Percentiles rank a stretch among this genome's conserved stretches.
Evolutionary conservation across 2,329 filamentous ascomycete species (phyloP).

Genomic region (Ophiocordyceps unilateralis): DNA sequence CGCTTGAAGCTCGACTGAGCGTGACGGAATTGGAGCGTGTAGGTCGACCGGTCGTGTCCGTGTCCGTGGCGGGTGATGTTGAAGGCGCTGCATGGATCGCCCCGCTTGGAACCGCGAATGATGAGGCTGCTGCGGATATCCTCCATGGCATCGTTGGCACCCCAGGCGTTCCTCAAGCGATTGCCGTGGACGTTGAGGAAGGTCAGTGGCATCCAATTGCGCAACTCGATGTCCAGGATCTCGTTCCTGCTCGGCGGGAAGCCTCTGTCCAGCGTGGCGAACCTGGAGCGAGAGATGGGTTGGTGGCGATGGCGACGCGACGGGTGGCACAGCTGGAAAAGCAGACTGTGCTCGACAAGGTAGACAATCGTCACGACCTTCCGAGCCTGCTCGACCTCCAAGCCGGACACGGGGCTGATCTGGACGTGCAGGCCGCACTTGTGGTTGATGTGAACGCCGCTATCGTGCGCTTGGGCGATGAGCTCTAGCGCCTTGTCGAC

Average conservation of each 20-base stretch:
- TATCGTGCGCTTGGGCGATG: background rate
- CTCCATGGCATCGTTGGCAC: background rate
- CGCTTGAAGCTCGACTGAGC: slow-evolving; percentile 4
- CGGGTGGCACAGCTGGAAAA: slow-evolving; percentile 1
- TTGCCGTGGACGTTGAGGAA: background rate
- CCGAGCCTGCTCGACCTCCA: slow-evolving; percentile 56
- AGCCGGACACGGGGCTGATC: slow-evolving; percentile 1
- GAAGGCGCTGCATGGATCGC: background rate
- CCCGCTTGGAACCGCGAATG: background rate
- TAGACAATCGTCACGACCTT: slow-evolving; percentile 55
- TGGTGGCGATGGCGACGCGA: background rate
- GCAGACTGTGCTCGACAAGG: slow-evolving; percentile 4
- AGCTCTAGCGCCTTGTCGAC: slow-evolving; percentile 2
- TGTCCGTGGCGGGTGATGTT: background rate
- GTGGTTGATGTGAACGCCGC: background rate
- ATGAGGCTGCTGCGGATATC: background rate
- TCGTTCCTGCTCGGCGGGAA: background rate
- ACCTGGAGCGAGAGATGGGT: background rate
- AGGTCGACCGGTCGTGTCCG: background rate
- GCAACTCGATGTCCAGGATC: background rate
- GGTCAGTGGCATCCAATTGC: background rate
- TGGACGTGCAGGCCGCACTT: slow-evolving; percentile 6
- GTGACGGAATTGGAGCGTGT: slow-evolving; percentile 6
- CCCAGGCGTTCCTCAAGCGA: background rate
- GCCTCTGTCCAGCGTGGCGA: slow-evolving; percentile 1